Conservation (phyloP, 2,329 filamentous ascomycete genomes). For the Zasmidium cellare region DNA sequence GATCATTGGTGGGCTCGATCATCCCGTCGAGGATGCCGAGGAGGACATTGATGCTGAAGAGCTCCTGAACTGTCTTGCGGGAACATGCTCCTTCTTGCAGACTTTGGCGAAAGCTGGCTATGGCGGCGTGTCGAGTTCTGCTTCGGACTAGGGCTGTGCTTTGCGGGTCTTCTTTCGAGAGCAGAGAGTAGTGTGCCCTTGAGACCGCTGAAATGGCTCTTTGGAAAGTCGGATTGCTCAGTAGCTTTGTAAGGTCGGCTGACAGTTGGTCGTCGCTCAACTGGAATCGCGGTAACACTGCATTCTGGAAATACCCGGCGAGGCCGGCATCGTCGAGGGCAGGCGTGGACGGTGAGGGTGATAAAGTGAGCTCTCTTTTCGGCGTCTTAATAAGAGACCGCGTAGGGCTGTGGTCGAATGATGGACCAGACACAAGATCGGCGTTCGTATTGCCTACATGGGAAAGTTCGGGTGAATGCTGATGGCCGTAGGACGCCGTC, state of each 20-base stretch:
- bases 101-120: constrained; percentile 14
- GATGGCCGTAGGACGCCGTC: not conserved
- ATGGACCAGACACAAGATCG: not conserved
- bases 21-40: constrained; percentile 19
- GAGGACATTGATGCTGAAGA: constrained; percentile 16
- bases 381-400: not conserved
- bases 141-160: constrained; percentile 10
- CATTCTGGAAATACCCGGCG: constrained; percentile 15
- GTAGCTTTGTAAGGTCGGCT: constrained; percentile 8
- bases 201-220: constrained; percentile 15
- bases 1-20: constrained; percentile 16
- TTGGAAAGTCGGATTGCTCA: constrained; percentile 12
- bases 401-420: too few species aligned
- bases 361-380: not conserved
- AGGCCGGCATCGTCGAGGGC: constrained; percentile 10
- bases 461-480: not conserved
- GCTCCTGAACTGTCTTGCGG: constrained; percentile 8
- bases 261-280: constrained; percentile 12
- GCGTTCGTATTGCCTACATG: not conserved
- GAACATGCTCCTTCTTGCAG: constrained; percentile 6
- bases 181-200: constrained; percentile 16
- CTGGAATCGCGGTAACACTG: constrained; percentile 18
- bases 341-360: constrained; percentile 4
- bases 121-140: constrained; percentile 13
- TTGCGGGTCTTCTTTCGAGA: constrained; percentile 7